Base-by-base conservation (phyloP, 2,329 filamentous ascomycete genomes). In the Ophiocordyceps camponoti-leonardi region DNA sequence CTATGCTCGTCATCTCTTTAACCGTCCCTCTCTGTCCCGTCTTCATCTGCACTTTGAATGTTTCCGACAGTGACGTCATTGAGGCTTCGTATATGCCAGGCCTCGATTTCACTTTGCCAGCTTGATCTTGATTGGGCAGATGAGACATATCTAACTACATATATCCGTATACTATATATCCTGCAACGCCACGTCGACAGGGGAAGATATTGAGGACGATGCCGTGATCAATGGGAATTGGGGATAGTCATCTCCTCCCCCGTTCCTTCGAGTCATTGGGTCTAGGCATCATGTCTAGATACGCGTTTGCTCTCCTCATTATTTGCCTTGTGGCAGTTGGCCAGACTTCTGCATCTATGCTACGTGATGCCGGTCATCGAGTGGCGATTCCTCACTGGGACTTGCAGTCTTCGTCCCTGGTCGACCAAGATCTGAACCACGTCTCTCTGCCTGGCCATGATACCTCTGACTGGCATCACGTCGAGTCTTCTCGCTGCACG, bases 391-490 rank as follows among this genome's bases (percentile, higher is more conserved):
- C 66, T 3, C 52, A 55, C 20, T 77, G 73, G 73, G 59, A 69
- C 47, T 52, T 77, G 18, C 65, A 71, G 46, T 72, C 71, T 1
- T 58, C 65, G 0, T 59, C 64, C 2, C 50, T 56, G 33, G 56
- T 59, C 5, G 56, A 59, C 2, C 54, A 52, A 13, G 56, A 68
- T 45, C 51, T 70, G 13, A 48, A 54, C 4, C 49, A 49, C 0
- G 53, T 73, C 35, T 75, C 72, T 0, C 51, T 50, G 16, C 56
- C 65, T 0, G 67, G 67, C 0, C 49, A 66, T 6, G 60, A 77
- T 50, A 67, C 67, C 0, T 64, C 66, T 1, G 60, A 62, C 42
- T 79, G 76, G 76, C 58, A 73, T 50, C 66, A 66, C 12, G 60
- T 72, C 35, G 55, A 64, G 6, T 50, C 48, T 3, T 62, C 72